Evolutionary conservation across 305 asterid genomes (phyloP).

Genomic region (Salvia sclarea): DNA sequence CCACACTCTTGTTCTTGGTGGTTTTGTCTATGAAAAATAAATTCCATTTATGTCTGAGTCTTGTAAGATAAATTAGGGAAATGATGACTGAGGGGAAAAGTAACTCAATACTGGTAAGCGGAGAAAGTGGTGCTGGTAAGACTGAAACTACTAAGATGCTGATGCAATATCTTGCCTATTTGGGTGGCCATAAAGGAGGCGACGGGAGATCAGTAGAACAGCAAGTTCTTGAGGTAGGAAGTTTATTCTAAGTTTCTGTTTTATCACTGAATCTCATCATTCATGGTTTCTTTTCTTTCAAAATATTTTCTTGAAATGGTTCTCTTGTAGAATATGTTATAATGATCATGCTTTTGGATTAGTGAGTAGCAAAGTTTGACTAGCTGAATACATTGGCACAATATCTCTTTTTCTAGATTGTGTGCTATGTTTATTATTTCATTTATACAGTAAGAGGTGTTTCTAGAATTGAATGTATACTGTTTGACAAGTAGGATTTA

Average conservation of each 20-base stretch:
- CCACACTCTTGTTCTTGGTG: constrained; percentile 19
- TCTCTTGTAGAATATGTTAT: not conserved
- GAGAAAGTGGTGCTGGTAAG: constrained; percentile 84
- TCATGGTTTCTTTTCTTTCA: not conserved
- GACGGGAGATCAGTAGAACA: constrained; percentile 73
- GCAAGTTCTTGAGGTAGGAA: constrained; percentile 67
- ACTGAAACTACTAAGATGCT: constrained; percentile 81
- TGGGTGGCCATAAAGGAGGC: constrained; percentile 61
- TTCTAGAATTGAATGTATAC: not conserved
- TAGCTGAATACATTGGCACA: not conserved
- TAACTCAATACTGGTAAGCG: constrained; percentile 71
- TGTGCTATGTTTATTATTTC: not conserved
- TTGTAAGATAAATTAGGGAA: constrained; percentile 50
- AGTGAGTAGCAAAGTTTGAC: constrained; percentile 6
- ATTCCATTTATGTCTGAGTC: constrained; percentile 37
- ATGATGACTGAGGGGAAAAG: constrained; percentile 66
- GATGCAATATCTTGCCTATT: constrained; percentile 68
- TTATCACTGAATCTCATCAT: constrained; percentile 18
- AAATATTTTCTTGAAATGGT: not conserved
- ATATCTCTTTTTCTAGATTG: not conserved
- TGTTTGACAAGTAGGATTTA: not conserved
- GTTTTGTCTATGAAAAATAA: constrained; percentile 26
- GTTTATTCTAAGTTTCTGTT: constrained; percentile 22
- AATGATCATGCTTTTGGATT: not conserved
- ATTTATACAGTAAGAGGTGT: not conserved